phyloP scores from a whole-genome alignment of 345 rosid genomes.

The Gossypium bickii region DNA sequence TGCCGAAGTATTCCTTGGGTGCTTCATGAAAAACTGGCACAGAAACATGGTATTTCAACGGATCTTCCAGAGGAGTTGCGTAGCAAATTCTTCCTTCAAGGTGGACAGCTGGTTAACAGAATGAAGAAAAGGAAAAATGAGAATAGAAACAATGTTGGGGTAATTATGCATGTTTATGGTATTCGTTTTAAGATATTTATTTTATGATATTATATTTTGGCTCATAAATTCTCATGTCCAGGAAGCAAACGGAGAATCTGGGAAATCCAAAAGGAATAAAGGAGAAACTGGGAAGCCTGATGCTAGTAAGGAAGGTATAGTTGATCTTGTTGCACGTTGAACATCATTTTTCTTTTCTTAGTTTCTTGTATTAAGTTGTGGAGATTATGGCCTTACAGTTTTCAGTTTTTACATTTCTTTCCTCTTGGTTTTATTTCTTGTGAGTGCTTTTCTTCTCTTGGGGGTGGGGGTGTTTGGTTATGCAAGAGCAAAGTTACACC shows the following conservation, averaged over 20 bases:
- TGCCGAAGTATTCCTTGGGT: conserved; percentile 85
- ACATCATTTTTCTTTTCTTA: neutral
- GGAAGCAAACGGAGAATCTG: conserved; percentile 47
- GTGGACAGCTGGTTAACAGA: conserved; percentile 57
- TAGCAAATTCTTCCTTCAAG: conserved; percentile 45
- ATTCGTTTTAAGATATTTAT: neutral
- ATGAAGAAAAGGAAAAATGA: conserved; percentile 46
- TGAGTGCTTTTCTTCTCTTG: neutral
- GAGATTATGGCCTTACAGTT: conserved; percentile 1
- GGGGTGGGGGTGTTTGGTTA: neutral
- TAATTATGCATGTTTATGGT: conserved; percentile 18
- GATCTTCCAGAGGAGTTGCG: conserved; percentile 63
- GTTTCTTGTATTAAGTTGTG: neutral
- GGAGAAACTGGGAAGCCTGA: conserved; percentile 39
- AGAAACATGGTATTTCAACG: conserved; percentile 57
- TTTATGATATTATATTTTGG: conserved; percentile 15
- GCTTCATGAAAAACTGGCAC: conserved; percentile 63
- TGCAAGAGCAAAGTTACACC: neutral
- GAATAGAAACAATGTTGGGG: conserved; percentile 25
- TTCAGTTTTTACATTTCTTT: neutral
- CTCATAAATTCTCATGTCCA: conserved; percentile 24
- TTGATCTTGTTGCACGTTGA: conserved; percentile 15
- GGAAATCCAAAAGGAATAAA: conserved; percentile 58
- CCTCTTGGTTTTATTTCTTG: conserved; percentile 7
- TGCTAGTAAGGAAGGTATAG: conserved; percentile 26